Percentiles rank a stretch among this genome's conserved stretches.
Conservation (phyloP, 139 green algal species). For the Desmodesmus armatus region DNA sequence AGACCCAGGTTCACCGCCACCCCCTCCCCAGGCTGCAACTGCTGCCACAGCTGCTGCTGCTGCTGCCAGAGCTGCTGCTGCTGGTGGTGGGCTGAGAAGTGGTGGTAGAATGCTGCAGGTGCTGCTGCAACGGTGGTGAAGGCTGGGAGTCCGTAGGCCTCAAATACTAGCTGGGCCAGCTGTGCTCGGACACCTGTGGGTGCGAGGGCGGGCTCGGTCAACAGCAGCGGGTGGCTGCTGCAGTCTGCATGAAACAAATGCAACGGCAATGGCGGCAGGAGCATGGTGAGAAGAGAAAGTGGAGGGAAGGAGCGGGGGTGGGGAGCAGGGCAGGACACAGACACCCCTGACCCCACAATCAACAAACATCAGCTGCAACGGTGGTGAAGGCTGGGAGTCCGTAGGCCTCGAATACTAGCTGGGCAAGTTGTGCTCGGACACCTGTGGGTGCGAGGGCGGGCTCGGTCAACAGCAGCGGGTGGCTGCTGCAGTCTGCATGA, state of each 20-base stretch:
- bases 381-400: conserved; percentile 20
- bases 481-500: neutral
- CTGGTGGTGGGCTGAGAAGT: conserved; percentile 2
- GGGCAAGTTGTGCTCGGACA: neutral
- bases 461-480: conserved; percentile 32
- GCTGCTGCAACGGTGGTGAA: conserved; percentile 25
- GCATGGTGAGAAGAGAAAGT: no score
- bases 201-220: conserved; percentile 17
- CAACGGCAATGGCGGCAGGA: no score
- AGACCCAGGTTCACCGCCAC: neutral
- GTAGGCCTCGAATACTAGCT: conserved; percentile 44
- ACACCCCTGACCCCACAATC: neutral
- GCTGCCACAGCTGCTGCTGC: conserved; percentile 10
- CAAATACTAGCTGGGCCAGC: conserved; percentile 42
- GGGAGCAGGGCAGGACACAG: neutral
- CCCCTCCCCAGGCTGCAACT: neutral
- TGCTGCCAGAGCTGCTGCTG: neutral
- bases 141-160: conserved; percentile 36
- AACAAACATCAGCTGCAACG: conserved; percentile 24
- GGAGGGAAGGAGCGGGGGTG: no score
- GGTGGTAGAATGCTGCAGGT: conserved; percentile 30
- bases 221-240: conserved; percentile 15
- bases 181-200: neutral
- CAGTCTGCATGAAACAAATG: neutral
- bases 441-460: neutral